Evolutionary conservation across 1,284 basidiomycete species (phyloP), one percentile per base, ranked within the genome.

Genomic region (Trichosporon coremiiforme): DNA sequence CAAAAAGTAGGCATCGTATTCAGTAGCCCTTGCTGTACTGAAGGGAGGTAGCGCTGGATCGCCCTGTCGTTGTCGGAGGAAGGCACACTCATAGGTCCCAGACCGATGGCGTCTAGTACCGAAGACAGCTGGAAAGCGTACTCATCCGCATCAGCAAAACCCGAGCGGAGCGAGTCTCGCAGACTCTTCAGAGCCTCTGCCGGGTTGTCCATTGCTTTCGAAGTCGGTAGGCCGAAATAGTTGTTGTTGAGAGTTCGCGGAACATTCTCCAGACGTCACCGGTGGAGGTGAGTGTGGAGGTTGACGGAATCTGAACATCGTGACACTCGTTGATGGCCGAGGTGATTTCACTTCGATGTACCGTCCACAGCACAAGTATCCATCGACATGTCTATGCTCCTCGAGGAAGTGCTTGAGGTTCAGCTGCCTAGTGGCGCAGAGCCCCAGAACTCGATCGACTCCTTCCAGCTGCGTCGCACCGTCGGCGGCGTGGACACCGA

Each of bases 401-500:
- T 79, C 3, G 79, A 79, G 72, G 77, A 77, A 50, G 71, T 75
- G 0, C 74, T 76, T 68, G 65, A 53, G 38, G 71, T 71, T 3
- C 70, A 66, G 7, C 22, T 64, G 25, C 41, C 71, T 6, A 15
- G 29, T 1, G 57, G 15, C 2, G 10, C 22, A 5, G 50, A 68
- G 12, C 65, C 66, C 1, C 70, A 71, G 3, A 64, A 74, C 7
- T 74, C 76, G 17, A 77, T 84, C 53, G 73, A 70, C 0, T 74
- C 80, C 0, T 83, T 79, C 73, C 86, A 87, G 77, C 78, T 85
- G 72, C 77, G 86, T 62, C 80, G 86, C 76, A 69, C 79, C 0
- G 78, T 94, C 10, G 81, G 87, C 65, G 91, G 88, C 15, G 79
- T 86, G 20, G 81, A 82, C 6, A 96, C 93, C 0, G 90, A 95